A percentile compares a stretch with the other conserved stretches of the same genome.
These are phyloP conservation scores for Coemansia sp. DNA, from an alignment of 192 early-diverging fungal genomes.

Conservation along the genomic window DNA sequence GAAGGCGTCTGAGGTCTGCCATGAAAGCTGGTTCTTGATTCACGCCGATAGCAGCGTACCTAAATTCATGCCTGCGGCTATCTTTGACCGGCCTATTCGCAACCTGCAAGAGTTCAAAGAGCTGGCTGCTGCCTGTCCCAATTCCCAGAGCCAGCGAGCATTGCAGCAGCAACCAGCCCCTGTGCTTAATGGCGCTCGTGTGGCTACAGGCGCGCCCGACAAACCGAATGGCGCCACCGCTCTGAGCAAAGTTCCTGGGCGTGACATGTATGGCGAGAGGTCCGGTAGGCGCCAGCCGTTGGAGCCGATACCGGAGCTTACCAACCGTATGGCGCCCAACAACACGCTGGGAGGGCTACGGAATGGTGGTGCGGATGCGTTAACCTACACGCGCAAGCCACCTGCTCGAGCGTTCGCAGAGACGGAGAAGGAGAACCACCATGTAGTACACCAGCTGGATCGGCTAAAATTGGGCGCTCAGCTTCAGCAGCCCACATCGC, in stretches of 20 bases:
- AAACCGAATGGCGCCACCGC: neutral
- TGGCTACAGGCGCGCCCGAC: neutral
- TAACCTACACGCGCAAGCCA: slow-evolving; percentile 1
- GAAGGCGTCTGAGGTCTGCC: slow-evolving; percentile 28
- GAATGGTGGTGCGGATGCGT: neutral
- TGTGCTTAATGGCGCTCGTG: neutral
- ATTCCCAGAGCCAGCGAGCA: neutral
- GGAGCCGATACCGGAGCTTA: slow-evolving; percentile 32
- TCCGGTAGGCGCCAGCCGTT: slow-evolving; percentile 14
- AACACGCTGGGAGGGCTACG: neutral
- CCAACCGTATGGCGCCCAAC: neutral
- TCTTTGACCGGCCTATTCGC: slow-evolving; percentile 46
- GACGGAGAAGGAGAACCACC: slow-evolving; percentile 32
- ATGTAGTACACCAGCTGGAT: slow-evolving; percentile 4
- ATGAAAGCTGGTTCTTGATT: slow-evolving; percentile 33
- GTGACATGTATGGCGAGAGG: neutral
- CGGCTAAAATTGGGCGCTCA: slow-evolving; percentile 5
- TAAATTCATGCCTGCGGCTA: slow-evolving; percentile 33
- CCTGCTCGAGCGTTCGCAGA: slow-evolving; percentile 2
- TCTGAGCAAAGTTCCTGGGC: neutral
- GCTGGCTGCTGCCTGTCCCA: neutral
- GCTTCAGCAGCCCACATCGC: neutral
- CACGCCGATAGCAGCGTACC: slow-evolving; percentile 16
- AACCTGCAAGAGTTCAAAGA: slow-evolving; percentile 33
- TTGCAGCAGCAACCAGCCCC: neutral